phyloP scores from a whole-genome alignment of 1,284 basidiomycete species.

The Xerocomus minutiporus region DNA sequence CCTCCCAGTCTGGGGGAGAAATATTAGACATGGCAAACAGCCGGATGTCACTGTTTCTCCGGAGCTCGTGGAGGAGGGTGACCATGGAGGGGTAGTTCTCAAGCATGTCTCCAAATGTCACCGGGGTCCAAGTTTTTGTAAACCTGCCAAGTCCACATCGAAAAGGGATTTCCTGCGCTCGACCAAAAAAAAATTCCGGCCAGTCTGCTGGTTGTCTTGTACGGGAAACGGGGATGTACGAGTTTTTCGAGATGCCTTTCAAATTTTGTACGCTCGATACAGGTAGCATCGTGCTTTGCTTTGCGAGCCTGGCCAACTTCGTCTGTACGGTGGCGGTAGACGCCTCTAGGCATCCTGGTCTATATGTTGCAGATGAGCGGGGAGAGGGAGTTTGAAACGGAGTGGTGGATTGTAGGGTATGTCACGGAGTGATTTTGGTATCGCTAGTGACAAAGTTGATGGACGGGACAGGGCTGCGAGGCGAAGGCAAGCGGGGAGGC shows the following conservation, averaged over 20 bases:
- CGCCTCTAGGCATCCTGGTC: slow-evolving; percentile 63
- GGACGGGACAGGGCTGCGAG: no score
- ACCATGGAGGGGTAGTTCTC: slow-evolving; percentile 14
- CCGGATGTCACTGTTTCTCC: neutral
- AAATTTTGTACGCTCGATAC: slow-evolving; percentile 75
- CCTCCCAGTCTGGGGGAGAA: slow-evolving; percentile 22
- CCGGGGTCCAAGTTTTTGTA: slow-evolving; percentile 56
- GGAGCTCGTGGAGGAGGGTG: slow-evolving; percentile 16
- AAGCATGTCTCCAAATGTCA: slow-evolving; percentile 46
- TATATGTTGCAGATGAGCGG: slow-evolving; percentile 48
- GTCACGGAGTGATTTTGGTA: no score
- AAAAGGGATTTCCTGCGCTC: slow-evolving; percentile 56
- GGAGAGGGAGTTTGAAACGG: slow-evolving; percentile 2
- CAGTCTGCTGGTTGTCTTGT: slow-evolving; percentile 20
- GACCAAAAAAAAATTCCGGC: slow-evolving; percentile 13
- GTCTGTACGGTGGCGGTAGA: slow-evolving; percentile 67
- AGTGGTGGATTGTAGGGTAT: no score
- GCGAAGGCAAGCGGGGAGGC: no score
- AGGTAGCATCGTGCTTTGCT: slow-evolving; percentile 52
- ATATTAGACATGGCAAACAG: slow-evolving; percentile 27
- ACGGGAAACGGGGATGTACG: slow-evolving; percentile 73
- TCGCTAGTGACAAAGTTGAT: no score
- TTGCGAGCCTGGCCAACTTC: slow-evolving; percentile 67
- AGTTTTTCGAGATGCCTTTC: slow-evolving; percentile 83
- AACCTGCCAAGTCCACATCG: slow-evolving; percentile 51